Conservation (phyloP, 805 yeast species). For the Candida nemodendra region DNA sequence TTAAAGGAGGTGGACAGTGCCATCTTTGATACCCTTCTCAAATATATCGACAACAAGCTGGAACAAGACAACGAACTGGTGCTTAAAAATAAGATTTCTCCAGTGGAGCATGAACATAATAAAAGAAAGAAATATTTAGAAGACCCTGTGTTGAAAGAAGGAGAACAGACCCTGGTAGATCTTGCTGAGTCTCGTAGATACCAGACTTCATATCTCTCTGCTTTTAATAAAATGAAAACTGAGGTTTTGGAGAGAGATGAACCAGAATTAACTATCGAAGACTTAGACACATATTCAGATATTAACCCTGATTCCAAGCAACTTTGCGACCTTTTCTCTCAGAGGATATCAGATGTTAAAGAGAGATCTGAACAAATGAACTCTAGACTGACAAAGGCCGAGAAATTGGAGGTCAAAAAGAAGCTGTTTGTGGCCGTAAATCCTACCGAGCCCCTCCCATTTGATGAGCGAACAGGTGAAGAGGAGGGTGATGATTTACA, state of each 20-base stretch:
- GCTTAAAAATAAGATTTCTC: conserved; percentile 10
- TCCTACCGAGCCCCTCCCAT: conserved; percentile 65
- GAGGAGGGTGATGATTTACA: conserved; percentile 55
- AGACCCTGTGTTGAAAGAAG: conserved; percentile 15
- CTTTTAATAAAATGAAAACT: conserved; percentile 20
- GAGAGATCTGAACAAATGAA: conserved; percentile 6
- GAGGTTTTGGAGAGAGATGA: conserved; percentile 23
- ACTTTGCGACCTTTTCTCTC: conserved; percentile 21
- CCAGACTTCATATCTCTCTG: conserved; percentile 10
- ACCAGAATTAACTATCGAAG: conserved; percentile 23
- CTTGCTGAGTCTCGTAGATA: conserved; percentile 7
- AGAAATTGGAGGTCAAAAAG: conserved; percentile 32
- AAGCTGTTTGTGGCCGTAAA: conserved; percentile 49
- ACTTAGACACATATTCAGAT: conserved; percentile 23
- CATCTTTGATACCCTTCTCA: conserved; percentile 13
- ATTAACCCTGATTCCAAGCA: conserved; percentile 16
- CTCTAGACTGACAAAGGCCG: conserved; percentile 6
- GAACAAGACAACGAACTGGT: conserved; percentile 20
- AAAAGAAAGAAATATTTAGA: conserved; percentile 12
- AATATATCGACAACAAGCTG: conserved; percentile 16
- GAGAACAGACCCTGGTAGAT: conserved; percentile 8
- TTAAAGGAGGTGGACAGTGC: conserved; percentile 12
- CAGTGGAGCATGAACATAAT: conserved; percentile 13
- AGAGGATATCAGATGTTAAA: conserved; percentile 1
- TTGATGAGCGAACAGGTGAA: conserved; percentile 31